Evolutionary conservation across 495 filamentous ascomycete genomes (phyloP).

Genomic region (Niebla homalea): DNA sequence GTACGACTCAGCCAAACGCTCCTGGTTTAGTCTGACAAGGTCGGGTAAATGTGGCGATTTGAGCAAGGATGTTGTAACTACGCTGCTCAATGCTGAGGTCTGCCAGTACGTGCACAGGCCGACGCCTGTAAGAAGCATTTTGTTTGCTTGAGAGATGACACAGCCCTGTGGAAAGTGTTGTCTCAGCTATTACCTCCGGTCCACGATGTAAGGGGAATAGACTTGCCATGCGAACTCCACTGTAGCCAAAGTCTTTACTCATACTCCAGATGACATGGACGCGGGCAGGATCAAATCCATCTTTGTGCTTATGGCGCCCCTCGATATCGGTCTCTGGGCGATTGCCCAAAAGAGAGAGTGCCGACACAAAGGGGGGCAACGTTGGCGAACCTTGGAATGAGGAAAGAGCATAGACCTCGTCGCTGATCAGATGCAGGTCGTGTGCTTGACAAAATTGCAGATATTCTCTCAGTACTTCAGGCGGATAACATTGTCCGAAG

Average conservation of each 20-base stretch:
- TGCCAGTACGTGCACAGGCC: conserved; percentile 4
- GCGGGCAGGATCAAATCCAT: conserved; percentile 18
- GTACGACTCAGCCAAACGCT: conserved; percentile 12
- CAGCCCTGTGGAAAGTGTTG: not conserved
- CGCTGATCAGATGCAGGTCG: conserved; percentile 16
- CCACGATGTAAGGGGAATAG: not conserved
- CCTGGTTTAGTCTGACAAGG: conserved; percentile 10
- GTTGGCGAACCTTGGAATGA: conserved; percentile 8
- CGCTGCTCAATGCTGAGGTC: conserved; percentile 6
- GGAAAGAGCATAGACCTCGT: conserved; percentile 20
- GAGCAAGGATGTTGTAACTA: conserved; percentile 10
- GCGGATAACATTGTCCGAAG: conserved; percentile 23
- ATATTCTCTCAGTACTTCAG: conserved; percentile 3
- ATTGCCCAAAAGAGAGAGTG: not conserved
- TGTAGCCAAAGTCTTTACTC: conserved; percentile 31
- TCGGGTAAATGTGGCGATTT: conserved; percentile 4
- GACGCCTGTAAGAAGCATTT: not conserved
- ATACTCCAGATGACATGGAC: conserved; percentile 33
- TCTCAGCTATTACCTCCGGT: no score
- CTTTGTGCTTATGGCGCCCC: not conserved
- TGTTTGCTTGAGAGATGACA: conserved; percentile 5
- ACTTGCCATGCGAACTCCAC: conserved; percentile 25
- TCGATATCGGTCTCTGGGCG: no score
- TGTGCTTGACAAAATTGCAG: conserved; percentile 15
- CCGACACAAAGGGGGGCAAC: not conserved